Evolutionary conservation across 1,284 basidiomycete genomes (phyloP).

Genomic region (Ustilago loliicola): DNA sequence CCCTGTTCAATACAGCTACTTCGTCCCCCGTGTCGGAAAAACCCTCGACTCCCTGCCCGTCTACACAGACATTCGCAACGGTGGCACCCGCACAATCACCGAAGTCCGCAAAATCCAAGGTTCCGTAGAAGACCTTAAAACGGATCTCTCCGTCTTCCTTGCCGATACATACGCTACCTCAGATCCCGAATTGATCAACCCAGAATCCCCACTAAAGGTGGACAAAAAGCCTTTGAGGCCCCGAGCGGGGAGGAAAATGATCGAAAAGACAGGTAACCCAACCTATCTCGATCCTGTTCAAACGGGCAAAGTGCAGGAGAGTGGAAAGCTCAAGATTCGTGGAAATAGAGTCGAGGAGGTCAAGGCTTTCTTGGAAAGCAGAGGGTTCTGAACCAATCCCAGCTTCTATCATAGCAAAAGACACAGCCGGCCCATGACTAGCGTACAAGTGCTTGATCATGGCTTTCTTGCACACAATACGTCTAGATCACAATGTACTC

Average conservation of each 20-base stretch:
- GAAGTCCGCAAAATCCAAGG: constrained; percentile 60
- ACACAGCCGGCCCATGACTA: neutral
- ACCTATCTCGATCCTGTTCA: constrained; percentile 32
- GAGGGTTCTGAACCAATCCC: constrained; percentile 52
- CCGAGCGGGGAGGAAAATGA: constrained; percentile 21
- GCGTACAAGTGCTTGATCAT: too few species aligned
- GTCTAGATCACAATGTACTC: neutral
- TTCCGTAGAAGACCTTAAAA: constrained; percentile 34
- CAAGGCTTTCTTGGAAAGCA: constrained; percentile 43
- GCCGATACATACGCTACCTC: constrained; percentile 21
- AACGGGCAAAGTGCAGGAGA: constrained; percentile 13
- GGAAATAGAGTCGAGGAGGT: constrained; percentile 44
- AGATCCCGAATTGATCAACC: neutral
- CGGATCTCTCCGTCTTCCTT: constrained; percentile 37
- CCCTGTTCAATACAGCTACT: constrained; percentile 53
- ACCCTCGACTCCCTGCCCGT: constrained; percentile 51
- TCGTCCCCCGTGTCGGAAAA: constrained; percentile 58
- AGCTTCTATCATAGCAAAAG: neutral
- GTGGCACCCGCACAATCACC: constrained; percentile 51
- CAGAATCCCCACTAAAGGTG: constrained; percentile 12
- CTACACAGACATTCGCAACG: constrained; percentile 56
- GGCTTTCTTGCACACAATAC: neutral
- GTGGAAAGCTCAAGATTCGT: constrained; percentile 46
- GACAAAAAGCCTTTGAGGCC: constrained; percentile 34
- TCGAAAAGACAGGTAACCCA: constrained; percentile 19